Base-by-base conservation (phyloP, 2,329 filamentous ascomycete species). In the Colletotrichum filicis region DNA sequence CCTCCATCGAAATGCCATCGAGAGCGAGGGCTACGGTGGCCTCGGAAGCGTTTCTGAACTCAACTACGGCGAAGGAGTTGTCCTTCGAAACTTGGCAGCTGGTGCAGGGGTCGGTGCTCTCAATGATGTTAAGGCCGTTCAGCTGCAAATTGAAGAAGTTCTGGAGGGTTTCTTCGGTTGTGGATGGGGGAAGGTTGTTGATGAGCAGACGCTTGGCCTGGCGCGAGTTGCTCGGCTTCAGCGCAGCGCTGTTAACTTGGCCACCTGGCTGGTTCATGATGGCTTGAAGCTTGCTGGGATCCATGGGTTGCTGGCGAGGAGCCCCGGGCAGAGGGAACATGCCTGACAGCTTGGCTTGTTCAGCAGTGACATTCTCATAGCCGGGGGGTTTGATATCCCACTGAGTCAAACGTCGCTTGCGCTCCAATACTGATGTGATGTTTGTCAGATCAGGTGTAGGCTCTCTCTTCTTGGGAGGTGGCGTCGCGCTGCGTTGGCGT, bases 361-460 rank as follows among this genome's bases (percentile, higher is more conserved):
- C 97, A 26, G 97, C 95, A 2, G 97, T 98, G 76, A 99, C 96
- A 83, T 97, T 97, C 80, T 99, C 97, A 80, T 99, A 99, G 57
- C 97, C 96, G 19, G 95, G 94, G 6, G 97, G 97, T 85, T 99
- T 99, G 83, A 99, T 98, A 82, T 99, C 97, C 97, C 97, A 99
- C 83, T 99, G 97, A 46, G 95, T 98, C 87, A 99, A 87, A 73
- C 97, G 93, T 77, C 97, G 93, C 87, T 95, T 97, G 78, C 96
- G 92, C 79, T 96, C 92, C 75, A 95, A 86, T 72, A 99, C 88
- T 4, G 95, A 90, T n/a, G 93, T 87, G 73, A 97, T 87, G 79
- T 97, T 92, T 73, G 95, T 97, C 80, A 99, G 87, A 82, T 99
- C 97, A 46, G 97, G 97, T 0, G 97, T 99, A 8, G 97, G 95